Evolutionary conservation across 129 eudicot species (phyloP), one percentile per base, ranked within the genome.

Genomic region (Centaurea solstitialis): DNA sequence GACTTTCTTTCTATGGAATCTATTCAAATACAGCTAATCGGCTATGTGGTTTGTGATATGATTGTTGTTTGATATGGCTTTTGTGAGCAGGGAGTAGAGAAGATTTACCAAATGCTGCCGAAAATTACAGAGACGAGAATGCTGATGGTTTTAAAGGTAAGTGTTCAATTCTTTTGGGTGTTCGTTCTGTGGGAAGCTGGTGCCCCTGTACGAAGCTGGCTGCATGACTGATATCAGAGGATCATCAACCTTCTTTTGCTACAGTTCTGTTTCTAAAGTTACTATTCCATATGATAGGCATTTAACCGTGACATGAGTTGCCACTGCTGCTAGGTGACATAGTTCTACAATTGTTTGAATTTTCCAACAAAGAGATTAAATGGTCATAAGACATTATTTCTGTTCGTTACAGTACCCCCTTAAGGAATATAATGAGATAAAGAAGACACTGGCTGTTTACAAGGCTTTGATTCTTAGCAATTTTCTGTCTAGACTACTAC

Each of bases 31-130:
- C 9, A 57, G 65, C 65, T 57, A 43, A 28, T 18, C 22, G n/a
- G 65, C 65, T 57, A 43, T 37, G 15, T 20, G 22, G 59, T 83
- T 76, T 30, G 10, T 70, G 5, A 6, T 70, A 39, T 26, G 35
- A 50, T 39, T 17, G 50, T 50, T 78, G 73, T 79, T 82, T 71
- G 5, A 45, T 45, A 8, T 76, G 45, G 17, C 67, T 81, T 75
- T 50, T 9, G 8, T 74, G 10, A 76, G 78, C 87, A 95, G 97
- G 97, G 39, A 91, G 91, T 81, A 88, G 90, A 89, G 97, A 93
- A 78, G 93, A 96, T 84, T 65, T 91, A 43, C 82, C 89, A 17
- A 23, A 26, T 80, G 72, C 84, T 35, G 35, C 71, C 72, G 91
- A 89, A 81, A 89, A 89, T 70, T 78, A 74, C 20, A 85, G 76